Conservation (phyloP, 768 basidiomycete genomes). For the Mycena haematopus region DNA sequence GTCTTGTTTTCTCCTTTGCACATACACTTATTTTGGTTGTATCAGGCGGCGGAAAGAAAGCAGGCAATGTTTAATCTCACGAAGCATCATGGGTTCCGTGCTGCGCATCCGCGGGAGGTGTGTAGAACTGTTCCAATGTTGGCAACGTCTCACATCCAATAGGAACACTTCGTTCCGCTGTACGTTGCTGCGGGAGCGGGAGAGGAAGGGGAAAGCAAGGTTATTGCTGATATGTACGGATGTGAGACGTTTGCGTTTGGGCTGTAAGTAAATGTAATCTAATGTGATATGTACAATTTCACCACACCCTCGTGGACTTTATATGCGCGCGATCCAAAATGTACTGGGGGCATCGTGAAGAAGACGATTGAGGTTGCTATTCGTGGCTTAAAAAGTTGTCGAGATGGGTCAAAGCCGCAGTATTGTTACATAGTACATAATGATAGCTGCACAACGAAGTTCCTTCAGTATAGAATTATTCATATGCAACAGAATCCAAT, state of each 20-base stretch:
- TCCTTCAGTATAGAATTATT: background rate
- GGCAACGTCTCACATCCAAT: no score
- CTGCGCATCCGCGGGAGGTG: constrained; percentile 77
- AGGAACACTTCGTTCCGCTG: constrained; percentile 81
- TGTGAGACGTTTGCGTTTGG: constrained; percentile 72
- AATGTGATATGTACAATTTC: background rate
- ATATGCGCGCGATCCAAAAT: no score
- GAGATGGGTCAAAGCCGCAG: no score
- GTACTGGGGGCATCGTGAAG: no score
- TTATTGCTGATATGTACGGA: constrained; percentile 58
- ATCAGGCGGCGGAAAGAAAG: constrained; percentile 58
- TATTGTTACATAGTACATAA: background rate
- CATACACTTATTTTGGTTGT: constrained; percentile 12
- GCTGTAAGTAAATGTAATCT: background rate
- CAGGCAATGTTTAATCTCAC: constrained; percentile 55
- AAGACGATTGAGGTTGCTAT: no score
- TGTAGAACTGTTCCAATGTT: no score
- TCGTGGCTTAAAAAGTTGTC: background rate
- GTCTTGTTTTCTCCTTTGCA: constrained; percentile 1
- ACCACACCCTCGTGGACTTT: background rate
- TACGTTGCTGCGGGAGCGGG: constrained; percentile 41
- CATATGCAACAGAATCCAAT: constrained; percentile 40
- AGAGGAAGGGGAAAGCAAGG: background rate
- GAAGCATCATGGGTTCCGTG: constrained; percentile 65
- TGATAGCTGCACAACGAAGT: no score